phyloP scores from a whole-genome alignment of 257 asterid genomes.

The Solanum ossicruentum region DNA sequence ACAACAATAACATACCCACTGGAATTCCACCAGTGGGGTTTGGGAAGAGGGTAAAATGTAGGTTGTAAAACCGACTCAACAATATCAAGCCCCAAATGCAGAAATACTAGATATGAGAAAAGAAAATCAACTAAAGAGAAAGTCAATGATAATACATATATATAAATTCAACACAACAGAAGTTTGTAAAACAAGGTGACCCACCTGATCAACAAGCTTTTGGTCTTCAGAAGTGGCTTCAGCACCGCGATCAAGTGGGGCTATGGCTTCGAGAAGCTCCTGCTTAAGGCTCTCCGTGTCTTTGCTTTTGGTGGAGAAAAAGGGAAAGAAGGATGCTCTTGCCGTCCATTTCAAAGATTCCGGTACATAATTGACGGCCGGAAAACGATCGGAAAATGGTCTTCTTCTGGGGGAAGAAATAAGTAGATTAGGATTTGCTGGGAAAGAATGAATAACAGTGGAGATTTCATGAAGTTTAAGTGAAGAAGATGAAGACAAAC shows the following conservation, averaged over 20 bases:
- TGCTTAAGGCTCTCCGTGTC: constrained; percentile 28
- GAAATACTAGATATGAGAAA: too few relatives aligned
- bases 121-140: too few relatives aligned
- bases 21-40: too few relatives aligned
- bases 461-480: background rate
- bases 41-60: too few relatives aligned
- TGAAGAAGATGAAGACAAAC: constrained; percentile 1
- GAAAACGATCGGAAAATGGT: background rate
- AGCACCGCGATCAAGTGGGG: constrained; percentile 55
- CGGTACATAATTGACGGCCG: background rate
- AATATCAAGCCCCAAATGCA: too few relatives aligned
- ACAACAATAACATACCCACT: too few relatives aligned
- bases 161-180: background rate
- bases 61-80: too few relatives aligned
- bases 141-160: too few relatives aligned
- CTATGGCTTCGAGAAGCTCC: constrained; percentile 46
- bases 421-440: background rate
- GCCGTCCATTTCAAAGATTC: constrained; percentile 25
- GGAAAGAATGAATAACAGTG: background rate
- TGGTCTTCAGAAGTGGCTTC: constrained; percentile 46
- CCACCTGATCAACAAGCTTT: constrained; percentile 29
- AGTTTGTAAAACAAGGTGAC: background rate
- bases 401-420: background rate
- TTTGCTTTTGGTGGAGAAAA: constrained; percentile 8
- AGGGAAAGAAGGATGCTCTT: constrained; percentile 27